Base-by-base conservation (phyloP, 2,329 filamentous ascomycete genomes). In the Lasiodiplodia hormozganensis region DNA sequence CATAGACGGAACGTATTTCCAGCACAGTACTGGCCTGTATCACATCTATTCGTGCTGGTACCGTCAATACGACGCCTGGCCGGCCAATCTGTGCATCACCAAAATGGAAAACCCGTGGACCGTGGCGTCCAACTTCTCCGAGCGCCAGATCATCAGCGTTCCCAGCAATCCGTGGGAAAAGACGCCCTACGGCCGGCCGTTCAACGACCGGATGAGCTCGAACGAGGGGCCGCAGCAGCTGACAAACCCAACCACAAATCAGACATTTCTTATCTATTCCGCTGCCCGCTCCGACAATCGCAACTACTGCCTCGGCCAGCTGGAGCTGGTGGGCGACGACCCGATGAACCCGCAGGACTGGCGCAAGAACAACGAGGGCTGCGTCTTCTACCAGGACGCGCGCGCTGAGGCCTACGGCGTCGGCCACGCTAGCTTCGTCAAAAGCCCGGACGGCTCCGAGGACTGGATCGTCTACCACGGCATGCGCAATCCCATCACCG, bases 391-490 rank as follows among this genome's bases (percentile, higher is more conserved):
- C 69, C 83, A 85, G 70, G 84, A 85, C 62, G 77, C 82, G 1
- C 70, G 73, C 6, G 80, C 81, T 54, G 69, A 78, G 36, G 82
- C 81, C 0, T 85, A 83, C 70, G 84, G 83, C 0, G 83, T 85
- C 4, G 84, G 84, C 0, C 84, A 85, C 70, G 84, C 84, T 21
- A 85, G 82, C 70, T 86, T 85, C 69, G 81, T 80, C 6, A 84
- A 80, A 67, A 83, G 80, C 68, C 83, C 82, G 0, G 83, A 85
- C 72, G 82, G 80, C 0, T 79, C 60, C 1, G 81, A 86, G 73
- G 76, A 83, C 67, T 86, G 82, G 82, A 83, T 86, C 62, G 81
- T 85, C n/a, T 86, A 86, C 73, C 84, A 85, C 73, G 84, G 83
- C 11, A 85, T 85, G 83, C 70, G 73, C 40, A 79, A 85, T 71